Evolutionary conservation across 73 alveolate species (phyloP).

Genomic region (Paramecium bursaria): DNA sequence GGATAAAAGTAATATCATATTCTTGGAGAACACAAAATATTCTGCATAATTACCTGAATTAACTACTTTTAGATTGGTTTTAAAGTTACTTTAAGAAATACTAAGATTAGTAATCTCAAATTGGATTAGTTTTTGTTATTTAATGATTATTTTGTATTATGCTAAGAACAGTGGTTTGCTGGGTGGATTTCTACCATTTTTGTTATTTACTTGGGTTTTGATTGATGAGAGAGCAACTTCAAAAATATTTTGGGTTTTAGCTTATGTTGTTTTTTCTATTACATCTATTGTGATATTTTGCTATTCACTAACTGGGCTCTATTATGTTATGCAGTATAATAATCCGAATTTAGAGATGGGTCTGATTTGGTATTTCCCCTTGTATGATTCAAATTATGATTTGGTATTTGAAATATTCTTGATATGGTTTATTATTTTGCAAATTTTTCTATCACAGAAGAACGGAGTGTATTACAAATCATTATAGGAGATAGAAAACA

Average conservation of each 20-base stretch:
- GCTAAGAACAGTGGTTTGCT: conserved; percentile 20
- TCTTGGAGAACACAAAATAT: conserved; percentile 8
- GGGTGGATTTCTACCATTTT: conserved; percentile 37
- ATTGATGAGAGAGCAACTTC: conserved; percentile 26
- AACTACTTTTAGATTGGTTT: neutral
- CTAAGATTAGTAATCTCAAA: conserved; percentile 25
- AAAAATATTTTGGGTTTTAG: conserved; percentile 34
- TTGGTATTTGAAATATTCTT: conserved; percentile 1
- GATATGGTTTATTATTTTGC: conserved; percentile 7
- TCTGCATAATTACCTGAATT: neutral
- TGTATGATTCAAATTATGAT: neutral
- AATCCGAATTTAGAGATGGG: neutral
- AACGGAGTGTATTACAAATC: neutral
- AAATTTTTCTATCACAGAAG: conserved; percentile 17
- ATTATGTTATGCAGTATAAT: neutral
- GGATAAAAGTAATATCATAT: neutral
- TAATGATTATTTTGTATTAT: conserved; percentile 25
- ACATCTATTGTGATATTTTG: conserved; percentile 2
- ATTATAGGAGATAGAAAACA: conserved; percentile 32
- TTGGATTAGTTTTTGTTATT: conserved; percentile 51
- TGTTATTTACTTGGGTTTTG: conserved; percentile 37
- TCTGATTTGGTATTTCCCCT: conserved; percentile 16
- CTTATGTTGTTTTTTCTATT: neutral
- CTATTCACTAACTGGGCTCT: conserved; percentile 41
- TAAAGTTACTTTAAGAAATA: neutral